These are phyloP conservation scores for Yamadazyma philogaea DNA, from an alignment of 805 yeast genomes.

Conservation along the genomic window DNA sequence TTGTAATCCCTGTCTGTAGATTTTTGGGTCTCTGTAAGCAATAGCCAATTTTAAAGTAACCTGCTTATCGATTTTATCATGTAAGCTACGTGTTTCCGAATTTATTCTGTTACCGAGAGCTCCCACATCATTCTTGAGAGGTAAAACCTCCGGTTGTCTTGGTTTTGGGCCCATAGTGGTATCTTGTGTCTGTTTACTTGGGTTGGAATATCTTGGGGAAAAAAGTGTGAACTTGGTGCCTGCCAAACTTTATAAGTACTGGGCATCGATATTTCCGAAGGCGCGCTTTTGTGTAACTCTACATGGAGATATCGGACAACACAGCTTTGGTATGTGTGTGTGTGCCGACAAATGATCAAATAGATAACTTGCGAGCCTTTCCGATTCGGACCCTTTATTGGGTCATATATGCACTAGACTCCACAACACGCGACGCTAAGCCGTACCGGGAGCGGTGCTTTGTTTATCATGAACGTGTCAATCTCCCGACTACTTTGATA, in stretches of 20 bases:
- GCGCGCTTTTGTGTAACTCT: slow-evolving; percentile 8
- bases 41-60: slow-evolving; percentile 69
- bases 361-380: neutral
- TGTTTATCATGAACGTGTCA: too few relatives aligned
- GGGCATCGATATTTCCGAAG: slow-evolving; percentile 8
- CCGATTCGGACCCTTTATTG: slow-evolving; percentile 2
- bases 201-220: neutral
- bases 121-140: slow-evolving; percentile 75
- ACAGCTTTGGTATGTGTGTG: slow-evolving; percentile 1
- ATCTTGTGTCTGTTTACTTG: neutral
- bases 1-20: slow-evolving; percentile 79
- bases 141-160: slow-evolving; percentile 44
- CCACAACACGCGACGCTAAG: too few relatives aligned
- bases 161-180: neutral
- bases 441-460: too few relatives aligned
- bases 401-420: too few relatives aligned
- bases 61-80: slow-evolving; percentile 65
- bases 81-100: slow-evolving; percentile 59
- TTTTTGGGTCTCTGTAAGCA: slow-evolving; percentile 70
- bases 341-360: neutral
- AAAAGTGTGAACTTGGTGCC: neutral
- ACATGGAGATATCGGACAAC: slow-evolving; percentile 8
- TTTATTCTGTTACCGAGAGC: slow-evolving; percentile 84
- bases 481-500: too few relatives aligned
- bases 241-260: neutral